A percentile compares a stretch with the other conserved stretches of the same genome.
Evolutionary conservation across 2,329 filamentous ascomycete genomes (phyloP).

Genomic region (Aspergillus neotritici): DNA sequence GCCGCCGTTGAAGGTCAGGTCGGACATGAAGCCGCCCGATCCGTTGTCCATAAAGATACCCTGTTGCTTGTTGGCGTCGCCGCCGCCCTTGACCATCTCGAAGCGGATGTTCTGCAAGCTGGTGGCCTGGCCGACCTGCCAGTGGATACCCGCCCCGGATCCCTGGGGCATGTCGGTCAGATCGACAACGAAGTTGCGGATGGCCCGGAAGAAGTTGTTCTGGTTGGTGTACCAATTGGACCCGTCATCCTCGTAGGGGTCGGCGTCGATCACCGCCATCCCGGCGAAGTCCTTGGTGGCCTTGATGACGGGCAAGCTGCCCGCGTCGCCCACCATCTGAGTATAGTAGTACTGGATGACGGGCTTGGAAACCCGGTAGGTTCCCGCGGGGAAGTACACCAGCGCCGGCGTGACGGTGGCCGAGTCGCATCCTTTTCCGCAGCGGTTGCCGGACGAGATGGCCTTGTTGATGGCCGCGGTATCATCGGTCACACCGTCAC

Average conservation of each 20-base stretch:
- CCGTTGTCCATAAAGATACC: constrained; percentile 83
- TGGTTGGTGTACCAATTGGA: constrained; percentile 75
- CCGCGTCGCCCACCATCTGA: constrained; percentile 78
- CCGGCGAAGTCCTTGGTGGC: constrained; percentile 66
- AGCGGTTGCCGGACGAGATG: constrained; percentile 71
- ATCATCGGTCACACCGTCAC: constrained; percentile 69
- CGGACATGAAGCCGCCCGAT: constrained; percentile 76
- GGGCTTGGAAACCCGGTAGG: constrained; percentile 72
- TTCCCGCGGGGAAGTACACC: constrained; percentile 87
- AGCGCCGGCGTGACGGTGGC: constrained; percentile 77
- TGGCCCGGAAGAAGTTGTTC: constrained; percentile 75
- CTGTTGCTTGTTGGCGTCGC: constrained; percentile 61
- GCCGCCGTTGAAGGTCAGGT: constrained; percentile 78
- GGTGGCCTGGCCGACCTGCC: constrained; percentile 80
- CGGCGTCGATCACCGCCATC: constrained; percentile 82
- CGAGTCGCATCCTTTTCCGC: constrained; percentile 75
- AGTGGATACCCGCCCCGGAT: constrained; percentile 68
- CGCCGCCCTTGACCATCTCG: constrained; percentile 66
- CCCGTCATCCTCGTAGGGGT: constrained; percentile 69
- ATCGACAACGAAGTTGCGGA: constrained; percentile 78
- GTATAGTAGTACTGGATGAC: constrained; percentile 89
- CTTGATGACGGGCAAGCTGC: constrained; percentile 68
- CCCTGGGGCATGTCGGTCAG: constrained; percentile 58
- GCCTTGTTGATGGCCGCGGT: constrained; percentile 83
- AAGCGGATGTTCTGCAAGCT: constrained; percentile 76